Conservation (phyloP, 352 stramenopile genomes). For the Globisporangium iwayamae region DNA sequence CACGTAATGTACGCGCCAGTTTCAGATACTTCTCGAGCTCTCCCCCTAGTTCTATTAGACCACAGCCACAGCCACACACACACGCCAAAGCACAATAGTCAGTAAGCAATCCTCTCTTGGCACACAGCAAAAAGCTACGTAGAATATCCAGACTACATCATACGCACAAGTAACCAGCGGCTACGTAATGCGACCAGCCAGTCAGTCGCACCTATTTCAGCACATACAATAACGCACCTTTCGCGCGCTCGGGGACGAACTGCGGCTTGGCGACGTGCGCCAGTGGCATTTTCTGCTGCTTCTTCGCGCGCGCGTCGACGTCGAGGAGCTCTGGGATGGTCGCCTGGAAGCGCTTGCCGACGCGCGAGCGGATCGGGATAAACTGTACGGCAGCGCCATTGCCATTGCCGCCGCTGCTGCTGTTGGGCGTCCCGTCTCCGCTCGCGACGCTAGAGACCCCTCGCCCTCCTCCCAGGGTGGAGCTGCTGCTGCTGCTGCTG, state of each 20-base stretch:
- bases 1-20: constrained; percentile 65
- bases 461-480: background rate
- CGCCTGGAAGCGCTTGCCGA: constrained; percentile 82
- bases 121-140: too few species aligned
- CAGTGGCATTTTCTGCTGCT: constrained; percentile 22
- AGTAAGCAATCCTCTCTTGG: background rate
- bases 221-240: constrained; percentile 29
- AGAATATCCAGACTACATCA: background rate
- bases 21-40: constrained; percentile 82
- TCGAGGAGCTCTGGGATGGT: constrained; percentile 50
- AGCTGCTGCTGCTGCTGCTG: constrained; percentile 11
- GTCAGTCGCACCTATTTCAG: background rate
- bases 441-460: background rate
- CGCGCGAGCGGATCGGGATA: constrained; percentile 64
- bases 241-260: constrained; percentile 48
- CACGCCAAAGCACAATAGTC: background rate
- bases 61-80: background rate
- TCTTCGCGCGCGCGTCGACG: constrained; percentile 20
- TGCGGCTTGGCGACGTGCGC: constrained; percentile 30
- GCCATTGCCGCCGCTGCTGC: background rate
- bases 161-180: background rate
- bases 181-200: background rate
- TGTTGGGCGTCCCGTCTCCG: constrained; percentile 6
- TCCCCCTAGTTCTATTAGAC: constrained; percentile 35
- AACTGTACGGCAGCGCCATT: constrained; percentile 34